Evolutionary conservation across 192 early-diverging fungal species (phyloP), one percentile per base, ranked within the genome.

Genomic region (Rhizoclosmatium globosum): DNA sequence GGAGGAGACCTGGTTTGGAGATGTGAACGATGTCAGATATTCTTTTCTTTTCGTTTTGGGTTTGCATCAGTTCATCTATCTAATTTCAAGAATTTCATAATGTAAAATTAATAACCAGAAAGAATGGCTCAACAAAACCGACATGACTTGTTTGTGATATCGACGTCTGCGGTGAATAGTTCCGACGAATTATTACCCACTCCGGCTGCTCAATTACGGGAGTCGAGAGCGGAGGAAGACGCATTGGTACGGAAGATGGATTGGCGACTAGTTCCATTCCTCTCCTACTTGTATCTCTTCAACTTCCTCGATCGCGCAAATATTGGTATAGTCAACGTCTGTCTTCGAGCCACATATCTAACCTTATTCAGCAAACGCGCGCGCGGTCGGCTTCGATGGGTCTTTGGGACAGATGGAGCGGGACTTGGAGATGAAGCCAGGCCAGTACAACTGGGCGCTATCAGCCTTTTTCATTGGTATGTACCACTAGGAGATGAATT

Each of bases 381-480:
- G 77, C 3, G 66, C 44, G 4, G 41, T 44, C 59, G 74, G 74
- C 31, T 39, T 71, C 19, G 76, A 68, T 38, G 56, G 15, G 3
- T 56, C 17, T 0, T 77, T 76, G 39, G 57, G 74, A 3, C 15
- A 69, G 3, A 71, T 71, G 50, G 48, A 76, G 65, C 50, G 45
- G 45, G 72, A 15, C 41, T 43, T 71, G 15, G 77, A 61, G 11
- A 66, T 64, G 48, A 72, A 90, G 11, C 80, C 71, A 41, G 74
- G 42, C 59, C 78, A 88, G 42, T 93, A 89, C 81, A 92, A 92
- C 59, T 84, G 87, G 84, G 79, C 88, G 44, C 57, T 94, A 11
- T 90, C 91, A 41, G 86, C 90, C 53, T 93, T 93, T 82, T 94
- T 93, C 74, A 78, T 93, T 68, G 91, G 89, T 75, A 41, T 42